phyloP scores from a whole-genome alignment of 2,329 filamentous ascomycete genomes.

The Trichoderma atroviride region DNA sequence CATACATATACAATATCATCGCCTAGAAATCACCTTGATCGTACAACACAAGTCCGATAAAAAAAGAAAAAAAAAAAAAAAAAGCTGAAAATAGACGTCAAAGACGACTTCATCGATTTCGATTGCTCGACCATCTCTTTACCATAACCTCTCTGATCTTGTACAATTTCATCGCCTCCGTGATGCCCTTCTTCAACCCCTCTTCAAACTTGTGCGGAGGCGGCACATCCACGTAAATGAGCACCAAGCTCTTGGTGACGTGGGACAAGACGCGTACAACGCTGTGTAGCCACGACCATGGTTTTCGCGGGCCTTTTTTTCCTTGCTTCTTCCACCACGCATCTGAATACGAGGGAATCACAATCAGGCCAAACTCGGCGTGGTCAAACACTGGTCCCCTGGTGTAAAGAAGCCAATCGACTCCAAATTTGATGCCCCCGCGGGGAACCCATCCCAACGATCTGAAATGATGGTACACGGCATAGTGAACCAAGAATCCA shows the following conservation, averaged over 20 bases:
- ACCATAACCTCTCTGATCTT: slow-evolving; percentile 79
- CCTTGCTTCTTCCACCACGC: slow-evolving; percentile 68
- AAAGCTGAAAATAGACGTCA: neutral
- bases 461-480: slow-evolving; percentile 93
- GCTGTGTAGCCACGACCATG: slow-evolving; percentile 85
- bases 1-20: neutral
- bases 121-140: slow-evolving; percentile 81
- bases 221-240: slow-evolving; percentile 91
- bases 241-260: slow-evolving; percentile 84
- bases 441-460: slow-evolving; percentile 94
- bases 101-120: slow-evolving; percentile 53
- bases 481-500: slow-evolving; percentile 82
- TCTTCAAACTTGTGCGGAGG: slow-evolving; percentile 57
- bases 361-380: slow-evolving; percentile 85
- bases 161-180: slow-evolving; percentile 67
- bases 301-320: slow-evolving; percentile 51
- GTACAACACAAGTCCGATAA: neutral
- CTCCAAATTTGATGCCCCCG: slow-evolving; percentile 89
- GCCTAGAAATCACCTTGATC: neutral
- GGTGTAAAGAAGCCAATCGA: slow-evolving; percentile 92
- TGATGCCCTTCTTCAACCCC: slow-evolving; percentile 58
- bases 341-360: slow-evolving; percentile 81
- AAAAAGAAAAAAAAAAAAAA: neutral
- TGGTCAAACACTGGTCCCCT: slow-evolving; percentile 93
- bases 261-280: slow-evolving; percentile 87